Conservation (phyloP, 768 basidiomycete genomes). For the Mycena venus region DNA sequence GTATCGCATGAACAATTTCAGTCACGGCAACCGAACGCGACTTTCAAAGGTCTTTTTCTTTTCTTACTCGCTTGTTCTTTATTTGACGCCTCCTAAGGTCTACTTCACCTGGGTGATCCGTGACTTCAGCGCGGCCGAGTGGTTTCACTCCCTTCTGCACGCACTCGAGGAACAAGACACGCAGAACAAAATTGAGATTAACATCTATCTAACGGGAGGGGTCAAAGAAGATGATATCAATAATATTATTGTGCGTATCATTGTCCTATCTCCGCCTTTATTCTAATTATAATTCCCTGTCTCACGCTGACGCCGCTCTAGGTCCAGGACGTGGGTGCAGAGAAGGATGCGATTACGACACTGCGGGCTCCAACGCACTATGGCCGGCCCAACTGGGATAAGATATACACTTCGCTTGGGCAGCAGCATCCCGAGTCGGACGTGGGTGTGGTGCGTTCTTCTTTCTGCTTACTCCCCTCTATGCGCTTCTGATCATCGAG, state of each 20-base stretch:
- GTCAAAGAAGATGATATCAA: slow-evolving; percentile 94
- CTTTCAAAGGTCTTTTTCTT: slow-evolving; percentile 75
- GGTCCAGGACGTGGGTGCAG: slow-evolving; percentile 93
- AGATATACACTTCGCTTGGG: slow-evolving; percentile 77
- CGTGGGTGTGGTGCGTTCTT: slow-evolving; percentile 80
- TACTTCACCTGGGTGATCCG: slow-evolving; percentile 98
- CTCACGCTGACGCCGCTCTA: slow-evolving; percentile 36
- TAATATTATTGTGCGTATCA: slow-evolving; percentile 82
- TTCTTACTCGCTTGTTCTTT: background rate
- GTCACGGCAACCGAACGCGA: slow-evolving; percentile 79
- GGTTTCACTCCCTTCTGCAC: slow-evolving; percentile 94
- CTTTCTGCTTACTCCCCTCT: background rate
- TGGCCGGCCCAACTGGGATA: slow-evolving; percentile 90
- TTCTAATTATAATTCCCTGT: background rate
- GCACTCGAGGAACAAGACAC: slow-evolving; percentile 95
- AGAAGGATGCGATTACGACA: slow-evolving; percentile 91
- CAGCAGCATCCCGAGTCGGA: slow-evolving; percentile 92
- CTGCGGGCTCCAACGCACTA: slow-evolving; percentile 94
- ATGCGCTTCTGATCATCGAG: background rate
- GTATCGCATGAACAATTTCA: slow-evolving; percentile 95
- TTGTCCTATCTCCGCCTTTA: too few species aligned
- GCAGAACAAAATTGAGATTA: slow-evolving; percentile 90
- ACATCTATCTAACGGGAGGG: slow-evolving; percentile 92
- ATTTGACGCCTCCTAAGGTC: slow-evolving; percentile 53
- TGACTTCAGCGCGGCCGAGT: slow-evolving; percentile 90